These are phyloP conservation scores for Hanseniaspora valbyensis DNA, from an alignment of 805 yeast species.

Conservation along the genomic window DNA sequence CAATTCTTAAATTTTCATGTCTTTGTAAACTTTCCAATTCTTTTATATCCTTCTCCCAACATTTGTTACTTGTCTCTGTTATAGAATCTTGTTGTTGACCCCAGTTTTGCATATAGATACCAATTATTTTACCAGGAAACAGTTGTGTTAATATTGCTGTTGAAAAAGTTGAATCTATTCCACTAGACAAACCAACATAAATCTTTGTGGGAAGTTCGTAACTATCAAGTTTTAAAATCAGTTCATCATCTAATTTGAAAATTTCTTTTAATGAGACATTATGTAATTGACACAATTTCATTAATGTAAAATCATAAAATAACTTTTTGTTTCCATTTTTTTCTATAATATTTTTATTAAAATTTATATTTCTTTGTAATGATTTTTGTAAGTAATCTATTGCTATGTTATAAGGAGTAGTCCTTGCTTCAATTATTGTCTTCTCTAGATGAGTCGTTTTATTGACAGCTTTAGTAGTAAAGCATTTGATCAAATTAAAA, in stretches of 20 bases:
- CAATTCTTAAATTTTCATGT: conserved; percentile 55
- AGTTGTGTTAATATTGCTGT: conserved; percentile 51
- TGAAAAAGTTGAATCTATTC: conserved; percentile 87
- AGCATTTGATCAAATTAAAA: no score
- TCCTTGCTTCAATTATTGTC: no score
- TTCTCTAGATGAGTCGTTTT: no score
- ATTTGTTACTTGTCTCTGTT: conserved; percentile 26
- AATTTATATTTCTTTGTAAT: neutral
- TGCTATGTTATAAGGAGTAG: neutral
- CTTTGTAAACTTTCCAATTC: conserved; percentile 60
- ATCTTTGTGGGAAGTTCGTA: conserved; percentile 35
- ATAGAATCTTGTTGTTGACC: conserved; percentile 11
- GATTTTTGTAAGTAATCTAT: neutral
- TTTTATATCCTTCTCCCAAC: conserved; percentile 82
- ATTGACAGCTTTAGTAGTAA: no score
- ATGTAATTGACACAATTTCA: conserved; percentile 6
- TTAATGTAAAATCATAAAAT: conserved; percentile 1
- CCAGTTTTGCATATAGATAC: conserved; percentile 95
- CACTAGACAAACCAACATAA: conserved; percentile 83
- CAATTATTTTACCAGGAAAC: conserved; percentile 44
- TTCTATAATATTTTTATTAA: neutral
- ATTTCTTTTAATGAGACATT: conserved; percentile 18
- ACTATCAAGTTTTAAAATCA: conserved; percentile 32
- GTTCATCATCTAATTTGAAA: conserved; percentile 31
- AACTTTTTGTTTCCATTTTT: neutral